Percentiles rank a stretch among this genome's conserved stretches.
These are phyloP conservation scores for Cordyceps pruinosa DNA, from an alignment of 2,329 filamentous ascomycete genomes.

Conservation along the genomic window DNA sequence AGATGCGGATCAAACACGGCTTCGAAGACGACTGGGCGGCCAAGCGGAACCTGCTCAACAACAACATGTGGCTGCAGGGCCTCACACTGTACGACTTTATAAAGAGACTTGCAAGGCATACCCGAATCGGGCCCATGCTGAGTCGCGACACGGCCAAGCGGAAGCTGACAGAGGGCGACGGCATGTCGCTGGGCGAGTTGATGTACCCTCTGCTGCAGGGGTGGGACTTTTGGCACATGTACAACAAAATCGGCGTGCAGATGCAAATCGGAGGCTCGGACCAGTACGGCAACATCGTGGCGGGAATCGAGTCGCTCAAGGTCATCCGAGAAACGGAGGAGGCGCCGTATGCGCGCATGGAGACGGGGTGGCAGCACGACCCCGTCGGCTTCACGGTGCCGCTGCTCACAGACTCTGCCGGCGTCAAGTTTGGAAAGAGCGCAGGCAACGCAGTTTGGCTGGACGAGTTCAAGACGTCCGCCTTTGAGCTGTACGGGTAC, in stretches of 20 bases:
- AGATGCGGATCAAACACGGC: slow-evolving; percentile 57
- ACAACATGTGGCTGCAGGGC: slow-evolving; percentile 74
- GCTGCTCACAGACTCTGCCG: slow-evolving; percentile 75
- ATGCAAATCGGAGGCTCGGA: slow-evolving; percentile 93
- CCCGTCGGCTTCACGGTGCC: slow-evolving; percentile 88
- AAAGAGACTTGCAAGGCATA: slow-evolving; percentile 62
- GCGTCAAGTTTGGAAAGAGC: slow-evolving; percentile 90
- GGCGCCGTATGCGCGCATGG: slow-evolving; percentile 33
- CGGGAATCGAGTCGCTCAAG: slow-evolving; percentile 81
- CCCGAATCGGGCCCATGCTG: slow-evolving; percentile 81
- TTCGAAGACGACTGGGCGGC: slow-evolving; percentile 58
- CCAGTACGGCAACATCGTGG: slow-evolving; percentile 92
- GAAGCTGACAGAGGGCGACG: slow-evolving; percentile 76
- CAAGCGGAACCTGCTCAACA: slow-evolving; percentile 66
- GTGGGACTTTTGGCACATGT: slow-evolving; percentile 95
- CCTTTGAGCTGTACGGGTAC: slow-evolving; percentile 86
- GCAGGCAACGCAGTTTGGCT: slow-evolving; percentile 94
- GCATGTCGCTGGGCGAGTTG: slow-evolving; percentile 93
- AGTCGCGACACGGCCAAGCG: slow-evolving; percentile 81
- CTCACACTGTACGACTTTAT: slow-evolving; percentile 69
- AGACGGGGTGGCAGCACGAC: slow-evolving; percentile 38
- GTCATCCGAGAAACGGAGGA: slow-evolving; percentile 56
- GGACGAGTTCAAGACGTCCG: slow-evolving; percentile 68
- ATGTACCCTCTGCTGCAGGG: slow-evolving; percentile 88
- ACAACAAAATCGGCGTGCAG: slow-evolving; percentile 57